phyloP scores from a whole-genome alignment of 331 rosid species.

The Pyrus hybrid region DNA sequence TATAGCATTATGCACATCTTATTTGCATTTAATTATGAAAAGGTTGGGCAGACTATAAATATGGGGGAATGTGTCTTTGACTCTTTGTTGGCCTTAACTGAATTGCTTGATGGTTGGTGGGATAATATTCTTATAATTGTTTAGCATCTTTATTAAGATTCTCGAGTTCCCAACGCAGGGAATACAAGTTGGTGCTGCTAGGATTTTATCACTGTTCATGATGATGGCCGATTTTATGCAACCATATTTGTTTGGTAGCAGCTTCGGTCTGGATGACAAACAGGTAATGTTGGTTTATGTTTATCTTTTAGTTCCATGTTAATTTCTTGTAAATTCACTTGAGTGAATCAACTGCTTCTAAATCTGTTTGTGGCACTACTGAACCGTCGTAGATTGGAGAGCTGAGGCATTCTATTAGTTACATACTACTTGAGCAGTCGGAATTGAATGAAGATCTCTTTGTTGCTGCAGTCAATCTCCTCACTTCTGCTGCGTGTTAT shows the following conservation, averaged over 20 bases:
- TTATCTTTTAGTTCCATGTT: constrained; percentile 14
- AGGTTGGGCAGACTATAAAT: not conserved
- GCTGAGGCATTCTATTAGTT: too few species aligned
- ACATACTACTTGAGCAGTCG: constrained; percentile 55
- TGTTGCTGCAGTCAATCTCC: constrained; percentile 62
- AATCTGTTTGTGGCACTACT: constrained; percentile 12
- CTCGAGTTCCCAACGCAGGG: constrained; percentile 40
- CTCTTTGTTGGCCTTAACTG: too few species aligned
- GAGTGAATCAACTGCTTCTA: not conserved
- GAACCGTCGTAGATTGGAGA: constrained; percentile 42
- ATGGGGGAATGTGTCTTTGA: not conserved
- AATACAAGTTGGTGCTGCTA: constrained; percentile 81
- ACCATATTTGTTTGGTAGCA: constrained; percentile 49
- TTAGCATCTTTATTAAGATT: constrained; percentile 13
- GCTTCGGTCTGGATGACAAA: constrained; percentile 60
- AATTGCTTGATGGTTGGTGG: not conserved
- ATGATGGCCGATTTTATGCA: constrained; percentile 49
- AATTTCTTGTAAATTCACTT: constrained; percentile 5
- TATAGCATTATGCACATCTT: not conserved
- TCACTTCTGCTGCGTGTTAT: constrained; percentile 68
- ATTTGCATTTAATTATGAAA: not conserved
- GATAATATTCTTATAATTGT: constrained; percentile 11
- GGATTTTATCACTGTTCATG: constrained; percentile 57
- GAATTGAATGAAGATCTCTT: constrained; percentile 68
- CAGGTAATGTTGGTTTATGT: constrained; percentile 42